Evolutionary conservation across 371 early-diverging fungal genomes (phyloP), one percentile per base, ranked within the genome.

Genomic region (Mycotypha africana): DNA sequence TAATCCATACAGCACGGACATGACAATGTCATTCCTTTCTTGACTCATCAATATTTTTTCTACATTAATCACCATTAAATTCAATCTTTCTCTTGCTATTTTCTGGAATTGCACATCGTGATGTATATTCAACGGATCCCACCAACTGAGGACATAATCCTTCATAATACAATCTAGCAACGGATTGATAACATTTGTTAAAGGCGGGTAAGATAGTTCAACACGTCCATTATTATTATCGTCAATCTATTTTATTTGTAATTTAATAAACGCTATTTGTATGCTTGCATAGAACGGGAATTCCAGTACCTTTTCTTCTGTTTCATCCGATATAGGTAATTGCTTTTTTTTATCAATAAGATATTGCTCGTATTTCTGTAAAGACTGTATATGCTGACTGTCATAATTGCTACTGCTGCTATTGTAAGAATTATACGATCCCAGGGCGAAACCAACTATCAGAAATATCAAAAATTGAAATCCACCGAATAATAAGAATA

Each of bases 91-190:
- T 19, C 60, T 50, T 2, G 68, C 51, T 14, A 51, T 14, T 6
- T 36, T 41, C 20, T 63, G 65, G 40, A 70, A 66, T n/a, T 54
- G 56, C 2, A 38, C 32, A n/a, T 64, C 53, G 1, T 64, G 37
- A 14, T 59, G 47, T 4, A 46, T 28, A 21, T 74, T 67, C 14
- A 74, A 35, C 3, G 56, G 58, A 4, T 41, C 42, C 74, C 74
- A 80, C 82, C 82, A 82, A 26, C 44, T 51, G 1, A 51, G 47
- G 4, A 82, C 58, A 62, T 65, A 82, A 23, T 82, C 79, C 12
- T 65, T 60, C 38, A 70, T 55, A 28, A 80, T 43, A 35, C 58
- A 65, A 2, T 64, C 56, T 2, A 78, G 24, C 5, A 80, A 31
- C 45, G 60, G 56, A 17, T 60, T 60, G 12, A 76, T 50, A 4